Conservation (phyloP, 805 yeast genomes). For the Kodamaea lidongshanica region DNA sequence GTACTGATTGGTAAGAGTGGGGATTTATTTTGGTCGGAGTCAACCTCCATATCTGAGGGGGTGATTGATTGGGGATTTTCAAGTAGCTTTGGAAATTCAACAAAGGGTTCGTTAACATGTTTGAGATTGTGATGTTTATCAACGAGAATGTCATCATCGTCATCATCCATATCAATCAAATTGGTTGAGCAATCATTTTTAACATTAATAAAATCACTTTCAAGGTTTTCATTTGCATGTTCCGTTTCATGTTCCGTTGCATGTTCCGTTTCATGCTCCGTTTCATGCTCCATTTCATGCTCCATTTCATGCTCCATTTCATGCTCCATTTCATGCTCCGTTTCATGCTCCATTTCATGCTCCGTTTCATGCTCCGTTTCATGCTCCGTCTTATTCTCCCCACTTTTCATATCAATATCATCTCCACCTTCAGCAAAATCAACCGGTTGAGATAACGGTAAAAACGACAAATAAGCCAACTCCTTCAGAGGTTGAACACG, state of each 20-base stretch:
- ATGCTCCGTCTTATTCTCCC: slow-evolving; percentile 9
- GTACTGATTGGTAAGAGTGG: slow-evolving; percentile 36
- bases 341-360: slow-evolving; percentile 7
- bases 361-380: slow-evolving; percentile 7
- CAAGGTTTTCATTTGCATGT: background rate
- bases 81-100: background rate
- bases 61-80: slow-evolving; percentile 1
- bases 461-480: slow-evolving; percentile 80
- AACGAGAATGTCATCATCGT: background rate
- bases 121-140: too few species aligned
- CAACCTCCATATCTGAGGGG: slow-evolving; percentile 1
- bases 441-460: slow-evolving; percentile 64
- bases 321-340: slow-evolving; percentile 6
- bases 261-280: background rate
- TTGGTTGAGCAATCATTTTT: background rate
- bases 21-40: slow-evolving; percentile 5
- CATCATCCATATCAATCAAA: background rate
- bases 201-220: background rate
- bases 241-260: slow-evolving; percentile 4
- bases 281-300: background rate
- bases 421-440: slow-evolving; percentile 39
- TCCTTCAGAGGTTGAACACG: slow-evolving; percentile 79
- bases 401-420: slow-evolving; percentile 4
- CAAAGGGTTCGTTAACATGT: too few species aligned
- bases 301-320: slow-evolving; percentile 4